Percentiles rank a stretch among this genome's conserved stretches.
Conservation (phyloP, 2,329 filamentous ascomycete genomes). For the Bretziella fagacearum region DNA sequence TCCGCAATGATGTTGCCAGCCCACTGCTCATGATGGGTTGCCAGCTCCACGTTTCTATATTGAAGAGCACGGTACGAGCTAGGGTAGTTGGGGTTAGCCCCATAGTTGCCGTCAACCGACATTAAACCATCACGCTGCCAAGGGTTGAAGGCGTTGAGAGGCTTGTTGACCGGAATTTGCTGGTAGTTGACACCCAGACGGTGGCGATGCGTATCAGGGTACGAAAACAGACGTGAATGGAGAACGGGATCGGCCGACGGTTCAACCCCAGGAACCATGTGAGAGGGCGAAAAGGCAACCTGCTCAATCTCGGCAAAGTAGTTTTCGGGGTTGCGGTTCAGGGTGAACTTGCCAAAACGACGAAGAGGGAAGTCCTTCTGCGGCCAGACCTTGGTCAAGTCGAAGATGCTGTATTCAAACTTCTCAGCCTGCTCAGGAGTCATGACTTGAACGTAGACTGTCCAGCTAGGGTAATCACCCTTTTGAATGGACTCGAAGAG, state of each 20-base stretch:
- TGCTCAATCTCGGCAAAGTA: conserved; percentile 57
- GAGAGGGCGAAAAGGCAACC: conserved; percentile 46
- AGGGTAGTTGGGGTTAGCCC: conserved; percentile 41
- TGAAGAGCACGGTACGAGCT: conserved; percentile 31
- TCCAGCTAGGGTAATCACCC: conserved; percentile 47
- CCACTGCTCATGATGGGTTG: conserved; percentile 31
- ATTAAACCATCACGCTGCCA: conserved; percentile 59
- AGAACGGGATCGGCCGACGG: conserved; percentile 46
- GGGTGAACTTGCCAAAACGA: conserved; percentile 42
- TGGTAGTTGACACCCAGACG: conserved; percentile 47
- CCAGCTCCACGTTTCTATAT: conserved; percentile 27
- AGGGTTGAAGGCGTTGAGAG: conserved; percentile 41
- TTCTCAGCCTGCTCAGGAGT: conserved; percentile 44
- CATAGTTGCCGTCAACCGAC: conserved; percentile 50
- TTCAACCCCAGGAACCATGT: conserved; percentile 45
- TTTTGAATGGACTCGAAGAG: conserved; percentile 45
- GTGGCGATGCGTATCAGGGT: conserved; percentile 46
- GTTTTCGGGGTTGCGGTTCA: conserved; percentile 48
- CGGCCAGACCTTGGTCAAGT: conserved; percentile 54
- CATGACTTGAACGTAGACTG: conserved; percentile 45
- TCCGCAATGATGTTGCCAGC: conserved; percentile 27
- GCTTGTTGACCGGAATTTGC: conserved; percentile 44
- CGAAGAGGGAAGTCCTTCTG: conserved; percentile 44
- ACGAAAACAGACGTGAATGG: conserved; percentile 43
- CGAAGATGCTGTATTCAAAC: conserved; percentile 47